Conservation (phyloP, 306 rosid species). For the Trichosanthes truncata region DNA sequence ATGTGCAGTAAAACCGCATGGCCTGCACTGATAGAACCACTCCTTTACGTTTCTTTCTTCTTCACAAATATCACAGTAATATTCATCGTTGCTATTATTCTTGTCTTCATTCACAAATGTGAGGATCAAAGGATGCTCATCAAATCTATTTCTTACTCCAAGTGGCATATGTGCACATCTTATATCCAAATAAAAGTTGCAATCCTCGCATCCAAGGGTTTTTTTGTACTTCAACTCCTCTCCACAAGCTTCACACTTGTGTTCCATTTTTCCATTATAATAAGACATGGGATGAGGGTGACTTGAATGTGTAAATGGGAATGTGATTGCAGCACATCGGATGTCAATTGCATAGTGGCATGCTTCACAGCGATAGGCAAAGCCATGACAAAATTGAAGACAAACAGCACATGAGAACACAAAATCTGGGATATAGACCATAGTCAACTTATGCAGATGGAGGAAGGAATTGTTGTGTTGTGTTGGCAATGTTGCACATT, state of each 20-base stretch:
- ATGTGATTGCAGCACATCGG: not conserved
- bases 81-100: not conserved
- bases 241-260: not conserved
- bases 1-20: not conserved
- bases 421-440: not conserved
- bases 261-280: not conserved
- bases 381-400: not conserved
- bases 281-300: not conserved
- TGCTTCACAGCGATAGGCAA: not conserved
- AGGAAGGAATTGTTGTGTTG: not conserved
- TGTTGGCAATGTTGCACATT: not conserved
- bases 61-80: not conserved
- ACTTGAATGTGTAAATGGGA: not conserved
- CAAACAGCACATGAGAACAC: not conserved
- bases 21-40: not conserved
- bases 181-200: not conserved
- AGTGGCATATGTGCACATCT: not conserved
- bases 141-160: not conserved
- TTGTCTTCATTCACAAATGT: not conserved
- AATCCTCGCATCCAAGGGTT: not conserved
- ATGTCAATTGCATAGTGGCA: not conserved
- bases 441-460: not conserved
- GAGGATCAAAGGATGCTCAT: not conserved
- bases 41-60: not conserved
- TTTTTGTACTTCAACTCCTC: not conserved